Evolutionary conservation across 257 asterid species (phyloP).

Genomic region (Plectranthus barbatus): DNA sequence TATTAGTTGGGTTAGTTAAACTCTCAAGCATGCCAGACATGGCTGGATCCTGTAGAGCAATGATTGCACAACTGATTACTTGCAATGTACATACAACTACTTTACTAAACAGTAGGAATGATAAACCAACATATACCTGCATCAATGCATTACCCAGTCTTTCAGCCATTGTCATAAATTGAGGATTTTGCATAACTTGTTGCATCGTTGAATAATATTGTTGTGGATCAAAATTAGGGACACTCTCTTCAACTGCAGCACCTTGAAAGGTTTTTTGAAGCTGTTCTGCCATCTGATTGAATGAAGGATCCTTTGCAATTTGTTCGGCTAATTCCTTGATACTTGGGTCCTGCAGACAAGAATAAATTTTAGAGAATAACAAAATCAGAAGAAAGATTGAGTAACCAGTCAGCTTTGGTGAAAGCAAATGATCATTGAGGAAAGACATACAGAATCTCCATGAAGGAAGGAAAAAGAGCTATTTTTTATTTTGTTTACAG

Average conservation of each 20-base stretch:
- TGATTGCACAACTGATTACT: neutral
- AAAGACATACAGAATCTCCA: neutral
- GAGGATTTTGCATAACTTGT: constrained; percentile 99
- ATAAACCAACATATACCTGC: constrained; percentile 49
- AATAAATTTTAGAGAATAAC: neutral
- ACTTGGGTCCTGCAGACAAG: constrained; percentile 70
- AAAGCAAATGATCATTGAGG: neutral
- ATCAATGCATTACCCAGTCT: constrained; percentile 79
- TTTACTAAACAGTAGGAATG: neutral
- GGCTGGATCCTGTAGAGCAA: constrained; percentile 68
- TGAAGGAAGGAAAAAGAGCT: neutral
- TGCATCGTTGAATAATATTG: constrained; percentile 87
- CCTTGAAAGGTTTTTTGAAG: constrained; percentile 93
- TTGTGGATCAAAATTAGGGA: constrained; percentile 83
- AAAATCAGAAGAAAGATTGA: neutral
- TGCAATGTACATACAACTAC: neutral
- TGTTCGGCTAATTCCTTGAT: constrained; percentile 93
- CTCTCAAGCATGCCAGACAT: constrained; percentile 95
- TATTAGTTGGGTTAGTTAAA: constrained; percentile 74
- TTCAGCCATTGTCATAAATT: constrained; percentile 95
- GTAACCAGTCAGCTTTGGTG: neutral
- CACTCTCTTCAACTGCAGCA: constrained; percentile 50
- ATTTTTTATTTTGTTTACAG: neutral
- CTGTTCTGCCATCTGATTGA: constrained; percentile 96
- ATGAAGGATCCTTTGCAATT: constrained; percentile 86